These are phyloP conservation scores for Candida tallmaniae DNA, from an alignment of 805 yeast genomes.

Conservation along the genomic window DNA sequence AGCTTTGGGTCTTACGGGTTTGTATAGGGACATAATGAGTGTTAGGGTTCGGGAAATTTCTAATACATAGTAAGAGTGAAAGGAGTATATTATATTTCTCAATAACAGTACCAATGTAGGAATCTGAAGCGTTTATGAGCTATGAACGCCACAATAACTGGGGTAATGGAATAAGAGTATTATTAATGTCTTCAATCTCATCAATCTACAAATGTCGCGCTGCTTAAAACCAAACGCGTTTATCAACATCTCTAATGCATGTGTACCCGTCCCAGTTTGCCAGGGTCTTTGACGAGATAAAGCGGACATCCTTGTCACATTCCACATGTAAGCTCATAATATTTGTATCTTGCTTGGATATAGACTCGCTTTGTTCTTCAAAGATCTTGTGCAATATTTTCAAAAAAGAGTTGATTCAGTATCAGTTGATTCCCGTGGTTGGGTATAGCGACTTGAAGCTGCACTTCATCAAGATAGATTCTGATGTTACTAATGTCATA, in stretches of 20 bases:
- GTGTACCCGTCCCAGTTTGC: conserved; percentile 67
- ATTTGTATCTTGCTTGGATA: conserved; percentile 84
- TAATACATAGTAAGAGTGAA: too few species aligned
- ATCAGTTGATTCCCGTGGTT: conserved; percentile 86
- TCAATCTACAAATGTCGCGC: too few species aligned
- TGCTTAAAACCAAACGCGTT: too few species aligned
- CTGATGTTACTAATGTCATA: conserved; percentile 69
- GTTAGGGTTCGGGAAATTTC: too few species aligned
- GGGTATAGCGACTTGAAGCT: conserved; percentile 77
- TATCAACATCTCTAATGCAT: too few species aligned
- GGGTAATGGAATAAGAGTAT: too few species aligned
- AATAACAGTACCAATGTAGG: too few species aligned
- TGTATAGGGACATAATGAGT: too few species aligned
- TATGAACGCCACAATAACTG: too few species aligned
- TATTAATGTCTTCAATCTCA: too few species aligned
- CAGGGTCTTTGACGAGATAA: conserved; percentile 61
- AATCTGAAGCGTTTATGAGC: too few species aligned
- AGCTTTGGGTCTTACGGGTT: conserved; percentile 36
- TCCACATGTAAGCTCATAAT: conserved; percentile 87
- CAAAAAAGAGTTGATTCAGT: conserved; percentile 78
- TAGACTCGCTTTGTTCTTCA: conserved; percentile 90
- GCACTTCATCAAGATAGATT: conserved; percentile 63
- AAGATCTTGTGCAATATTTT: conserved; percentile 66
- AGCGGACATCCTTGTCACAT: conserved; percentile 74
- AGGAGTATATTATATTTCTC: too few species aligned